Percentiles rank a stretch among this genome's conserved stretches.
Evolutionary conservation across 208 protist species (phyloP).

Genomic region (Trichomonas gallinae): DNA sequence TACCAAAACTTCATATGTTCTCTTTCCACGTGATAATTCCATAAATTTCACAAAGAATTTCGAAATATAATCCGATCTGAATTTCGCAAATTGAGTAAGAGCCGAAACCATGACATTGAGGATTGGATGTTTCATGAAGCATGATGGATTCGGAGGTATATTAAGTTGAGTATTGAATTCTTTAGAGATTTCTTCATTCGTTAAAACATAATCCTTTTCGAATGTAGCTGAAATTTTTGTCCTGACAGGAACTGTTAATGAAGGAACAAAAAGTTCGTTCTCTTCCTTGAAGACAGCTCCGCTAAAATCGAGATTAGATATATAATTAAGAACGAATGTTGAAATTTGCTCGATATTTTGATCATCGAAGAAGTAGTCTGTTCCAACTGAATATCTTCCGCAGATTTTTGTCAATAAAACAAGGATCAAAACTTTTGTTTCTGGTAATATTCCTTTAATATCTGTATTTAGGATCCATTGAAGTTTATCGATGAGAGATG

Average conservation of each 20-base stretch:
- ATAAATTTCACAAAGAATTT: not conserved
- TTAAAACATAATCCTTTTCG: not conserved
- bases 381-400: not conserved
- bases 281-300: not conserved
- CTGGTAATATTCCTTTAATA: not conserved
- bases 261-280: not conserved
- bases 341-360: not conserved
- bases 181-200: not conserved
- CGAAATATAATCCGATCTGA: not conserved
- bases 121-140: not conserved
- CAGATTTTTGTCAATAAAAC: not conserved
- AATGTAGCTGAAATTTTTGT: not conserved
- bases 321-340: not conserved
- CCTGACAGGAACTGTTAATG: not conserved
- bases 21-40: not conserved
- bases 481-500: not conserved
- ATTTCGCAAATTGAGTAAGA: not conserved
- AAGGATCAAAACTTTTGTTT: not conserved
- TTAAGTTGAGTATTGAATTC: not conserved
- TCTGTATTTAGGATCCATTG: not conserved
- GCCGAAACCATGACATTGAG: not conserved
- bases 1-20: not conserved
- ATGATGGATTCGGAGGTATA: too few relatives aligned
- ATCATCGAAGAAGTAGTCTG: not conserved
- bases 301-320: not conserved